phyloP scores from a whole-genome alignment of 805 yeast genomes.

The Cyberlindnera lachancei region DNA sequence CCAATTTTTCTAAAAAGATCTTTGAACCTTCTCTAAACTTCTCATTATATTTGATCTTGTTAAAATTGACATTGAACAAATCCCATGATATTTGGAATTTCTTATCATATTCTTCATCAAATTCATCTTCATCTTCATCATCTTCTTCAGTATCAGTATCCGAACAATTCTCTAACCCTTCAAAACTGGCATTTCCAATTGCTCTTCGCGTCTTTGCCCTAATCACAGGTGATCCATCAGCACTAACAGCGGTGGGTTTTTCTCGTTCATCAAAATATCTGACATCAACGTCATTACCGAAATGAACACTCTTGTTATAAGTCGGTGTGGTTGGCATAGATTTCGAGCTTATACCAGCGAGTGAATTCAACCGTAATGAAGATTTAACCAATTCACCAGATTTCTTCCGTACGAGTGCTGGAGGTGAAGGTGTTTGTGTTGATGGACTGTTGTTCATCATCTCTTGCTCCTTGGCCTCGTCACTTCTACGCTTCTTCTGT shows the following conservation, averaged over 20 bases:
- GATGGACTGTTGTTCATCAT: neutral
- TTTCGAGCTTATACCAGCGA: constrained; percentile 28
- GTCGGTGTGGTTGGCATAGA: constrained; percentile 52
- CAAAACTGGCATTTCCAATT: constrained; percentile 4
- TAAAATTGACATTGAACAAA: constrained; percentile 35
- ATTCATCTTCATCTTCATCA: constrained; percentile 11
- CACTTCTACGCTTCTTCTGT: constrained; percentile 15
- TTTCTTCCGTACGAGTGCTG: constrained; percentile 60
- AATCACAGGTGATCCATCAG: constrained; percentile 49
- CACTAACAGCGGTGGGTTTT: constrained; percentile 70
- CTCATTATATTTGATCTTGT: constrained; percentile 37
- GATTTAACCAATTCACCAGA: constrained; percentile 83
- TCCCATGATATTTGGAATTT: constrained; percentile 34
- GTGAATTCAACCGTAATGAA: constrained; percentile 43
- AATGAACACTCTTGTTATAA: constrained; percentile 66
- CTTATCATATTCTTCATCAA: constrained; percentile 10
- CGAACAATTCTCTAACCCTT: constrained; percentile 17
- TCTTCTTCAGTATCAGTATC: constrained; percentile 17
- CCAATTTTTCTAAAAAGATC: constrained; percentile 56
- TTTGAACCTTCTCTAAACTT: constrained; percentile 31
- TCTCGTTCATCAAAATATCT: constrained; percentile 68
- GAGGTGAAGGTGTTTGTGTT: constrained; percentile 2
- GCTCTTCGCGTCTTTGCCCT: constrained; percentile 20
- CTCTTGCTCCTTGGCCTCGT: constrained; percentile 3
- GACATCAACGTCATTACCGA: constrained; percentile 61